Conservation (phyloP, 148 eudicot genomes). For the Vaccinium myrtillus region DNA sequence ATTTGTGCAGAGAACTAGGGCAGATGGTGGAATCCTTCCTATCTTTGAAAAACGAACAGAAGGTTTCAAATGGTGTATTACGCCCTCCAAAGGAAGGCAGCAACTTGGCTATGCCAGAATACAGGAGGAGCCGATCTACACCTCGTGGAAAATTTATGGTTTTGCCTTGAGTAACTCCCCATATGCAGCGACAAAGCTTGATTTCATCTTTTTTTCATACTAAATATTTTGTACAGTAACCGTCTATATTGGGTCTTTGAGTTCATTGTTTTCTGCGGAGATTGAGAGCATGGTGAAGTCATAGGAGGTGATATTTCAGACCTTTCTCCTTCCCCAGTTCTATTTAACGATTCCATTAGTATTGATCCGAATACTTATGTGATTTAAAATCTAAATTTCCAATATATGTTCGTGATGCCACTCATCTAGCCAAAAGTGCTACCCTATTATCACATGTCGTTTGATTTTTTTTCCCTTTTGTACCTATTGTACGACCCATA, state of each 20-base stretch:
- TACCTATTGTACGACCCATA: neutral
- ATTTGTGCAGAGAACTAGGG: conserved; percentile 43
- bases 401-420: neutral
- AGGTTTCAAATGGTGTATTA: conserved; percentile 32
- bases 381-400: neutral
- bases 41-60: conserved; percentile 40
- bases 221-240: conserved; percentile 20
- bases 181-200: neutral
- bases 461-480: neutral
- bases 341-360: neutral
- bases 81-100: conserved; percentile 47
- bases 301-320: neutral
- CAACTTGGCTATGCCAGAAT: conserved; percentile 39
- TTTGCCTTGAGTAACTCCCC: conserved; percentile 33
- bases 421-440: neutral
- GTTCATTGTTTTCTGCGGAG: neutral
- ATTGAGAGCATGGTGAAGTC: conserved; percentile 14
- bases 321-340: conserved; percentile 6
- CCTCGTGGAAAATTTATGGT: conserved; percentile 71
- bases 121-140: conserved; percentile 75
- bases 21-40: conserved; percentile 39
- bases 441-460: neutral
- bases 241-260: neutral
- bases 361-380: neutral
- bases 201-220: conserved; percentile 9